These are phyloP conservation scores for Krasilnikovozyma curviuscula DNA, from an alignment of 768 basidiomycete genomes.

Conservation along the genomic window DNA sequence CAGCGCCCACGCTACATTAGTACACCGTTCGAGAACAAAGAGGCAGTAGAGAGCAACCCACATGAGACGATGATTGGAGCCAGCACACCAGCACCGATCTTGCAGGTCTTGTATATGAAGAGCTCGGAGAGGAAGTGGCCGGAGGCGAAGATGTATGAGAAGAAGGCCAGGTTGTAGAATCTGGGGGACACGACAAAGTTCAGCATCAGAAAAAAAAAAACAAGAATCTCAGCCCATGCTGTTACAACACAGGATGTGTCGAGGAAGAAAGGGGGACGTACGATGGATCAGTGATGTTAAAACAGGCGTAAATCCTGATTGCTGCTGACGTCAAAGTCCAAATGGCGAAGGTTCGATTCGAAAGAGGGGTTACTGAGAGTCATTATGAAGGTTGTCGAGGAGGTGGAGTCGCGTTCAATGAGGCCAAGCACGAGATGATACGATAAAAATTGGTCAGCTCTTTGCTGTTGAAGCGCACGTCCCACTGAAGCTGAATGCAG, in stretches of 20 bases:
- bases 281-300: conserved; percentile 66
- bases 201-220: neutral
- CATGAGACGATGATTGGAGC: conserved; percentile 70
- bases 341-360: conserved; percentile 69
- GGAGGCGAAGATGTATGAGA: conserved; percentile 77
- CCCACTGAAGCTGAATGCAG: too few species aligned
- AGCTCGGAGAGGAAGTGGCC: conserved; percentile 74
- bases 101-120: conserved; percentile 59
- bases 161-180: conserved; percentile 69
- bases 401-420: too few species aligned
- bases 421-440: too few species aligned
- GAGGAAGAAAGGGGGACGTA: conserved; percentile 32
- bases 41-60: conserved; percentile 30
- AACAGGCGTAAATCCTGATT: conserved; percentile 72
- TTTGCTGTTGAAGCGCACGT: too few species aligned
- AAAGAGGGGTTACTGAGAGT: conserved; percentile 55
- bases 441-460: too few species aligned
- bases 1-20: neutral
- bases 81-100: conserved; percentile 39
- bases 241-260: neutral
- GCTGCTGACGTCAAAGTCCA: conserved; percentile 79
- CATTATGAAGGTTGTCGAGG: too few species aligned
- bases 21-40: too few species aligned
- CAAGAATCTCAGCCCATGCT: neutral
- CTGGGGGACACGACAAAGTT: conserved; percentile 29